These are phyloP conservation scores for Solanum rostratum DNA, from an alignment of 257 asterid species.

Conservation along the genomic window DNA sequence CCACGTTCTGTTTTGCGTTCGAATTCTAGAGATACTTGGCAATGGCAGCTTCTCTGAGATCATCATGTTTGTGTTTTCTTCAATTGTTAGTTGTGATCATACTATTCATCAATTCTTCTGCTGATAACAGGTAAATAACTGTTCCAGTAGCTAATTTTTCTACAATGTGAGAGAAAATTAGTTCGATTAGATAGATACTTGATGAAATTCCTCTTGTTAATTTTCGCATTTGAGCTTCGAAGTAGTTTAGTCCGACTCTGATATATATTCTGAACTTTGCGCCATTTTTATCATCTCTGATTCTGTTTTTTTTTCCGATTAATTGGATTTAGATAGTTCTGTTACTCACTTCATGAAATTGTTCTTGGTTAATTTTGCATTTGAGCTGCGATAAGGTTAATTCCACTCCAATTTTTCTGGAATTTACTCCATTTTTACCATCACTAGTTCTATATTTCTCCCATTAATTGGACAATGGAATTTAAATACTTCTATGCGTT, in stretches of 20 bases:
- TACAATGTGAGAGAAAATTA: neutral
- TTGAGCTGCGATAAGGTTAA: neutral
- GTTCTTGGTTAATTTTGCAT: neutral
- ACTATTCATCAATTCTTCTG: constrained; percentile 16
- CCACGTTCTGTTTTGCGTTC: neutral
- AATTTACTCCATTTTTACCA: neutral
- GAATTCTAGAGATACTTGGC: neutral
- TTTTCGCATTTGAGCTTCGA: neutral
- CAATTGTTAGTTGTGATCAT: constrained; percentile 24
- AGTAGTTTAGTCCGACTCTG: neutral
- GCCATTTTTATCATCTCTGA: neutral
- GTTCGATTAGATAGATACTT: neutral
- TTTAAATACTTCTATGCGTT: neutral
- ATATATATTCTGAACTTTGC: neutral
- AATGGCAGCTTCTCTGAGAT: neutral
- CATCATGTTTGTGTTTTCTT: constrained; percentile 1
- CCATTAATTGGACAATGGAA: neutral
- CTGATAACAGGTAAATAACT: constrained; percentile 30
- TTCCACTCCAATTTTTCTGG: neutral
- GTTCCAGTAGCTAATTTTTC: neutral
- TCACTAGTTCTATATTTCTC: neutral
- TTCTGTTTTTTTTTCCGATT: neutral
- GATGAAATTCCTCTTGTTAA: neutral
- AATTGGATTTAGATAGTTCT: neutral
- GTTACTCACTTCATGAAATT: neutral